Evolutionary conservation across 768 basidiomycete species (phyloP), one percentile per base, ranked within the genome.

Genomic region (Pleurotus giganteus): DNA sequence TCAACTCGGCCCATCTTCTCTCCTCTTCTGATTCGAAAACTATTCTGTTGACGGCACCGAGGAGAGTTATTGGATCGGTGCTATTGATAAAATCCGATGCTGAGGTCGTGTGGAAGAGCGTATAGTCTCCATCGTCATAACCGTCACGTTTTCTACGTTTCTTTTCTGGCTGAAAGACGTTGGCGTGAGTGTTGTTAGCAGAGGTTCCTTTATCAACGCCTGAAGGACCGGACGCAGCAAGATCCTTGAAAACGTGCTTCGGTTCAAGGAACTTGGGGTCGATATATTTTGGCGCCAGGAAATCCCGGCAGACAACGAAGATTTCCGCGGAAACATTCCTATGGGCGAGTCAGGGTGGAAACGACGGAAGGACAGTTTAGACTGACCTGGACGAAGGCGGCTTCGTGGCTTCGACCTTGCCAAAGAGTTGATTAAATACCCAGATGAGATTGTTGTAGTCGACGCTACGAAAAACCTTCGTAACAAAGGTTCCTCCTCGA

Each of bases 251-350:
- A 59, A 99, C 97, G 65, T 98, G 93, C 66, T 86, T 92, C 2
- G 96, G 92, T 68, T 98, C 95, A 58, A 99, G 85, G 73, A 99
- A 97, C 72, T 96, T 97, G 12, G 96, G 94, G 65, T 99, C 97
- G 63, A 99, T 96, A 62, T 88, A 81, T 70, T 91, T 94, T 2
- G 97, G 97, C 7, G 95, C 94, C 55, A 92, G 81, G 74, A 93
- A 99, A 55, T 91, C 92, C 54, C 88, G 88, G 71, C 97, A 99
- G 47, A 98, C 92, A 62, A 99, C 97, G 78, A 99, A 99, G 66
- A 99, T 99, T 72, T 99, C 97, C 11, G 97, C 97, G 41, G 97
- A 99, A 41, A 99, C 97, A 74, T 96, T 98, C 75, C 95, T 95
- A 60, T 11, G 34, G 31, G 49, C 34, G 36, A 19, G n/a, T 51